Base-by-base conservation (phyloP, 345 rosid species). In the Clausena lansium region DNA sequence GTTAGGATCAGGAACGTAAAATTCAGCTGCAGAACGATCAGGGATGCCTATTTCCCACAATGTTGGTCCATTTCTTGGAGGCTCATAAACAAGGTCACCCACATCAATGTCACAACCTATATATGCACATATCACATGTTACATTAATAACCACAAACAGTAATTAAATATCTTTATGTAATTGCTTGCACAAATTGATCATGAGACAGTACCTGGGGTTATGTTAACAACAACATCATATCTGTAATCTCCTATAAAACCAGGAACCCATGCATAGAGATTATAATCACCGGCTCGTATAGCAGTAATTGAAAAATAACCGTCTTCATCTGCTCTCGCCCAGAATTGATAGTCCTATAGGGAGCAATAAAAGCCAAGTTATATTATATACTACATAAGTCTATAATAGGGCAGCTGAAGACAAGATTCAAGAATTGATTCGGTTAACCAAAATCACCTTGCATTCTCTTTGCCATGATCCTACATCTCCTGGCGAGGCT, bases 311-410 rank as follows among this genome's bases (percentile, higher is more conserved):
- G 69, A 83, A 77, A 92, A 93, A 71, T 75, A 85, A 10, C 98
- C 99, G 41, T 86, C 75, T 47, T 67, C 82, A 57, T 93, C 94
- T 38, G 94, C 85, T 74, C 75, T 84, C 41, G 85, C 86, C 99
- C 99, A 95, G 74, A 93, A 95, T 78, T 93, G 99, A 83, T 95
- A 93, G 25, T 79, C 90, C 97, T 95, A 3, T 45, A 74, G 28
- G 6, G 27, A 76, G 13, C 15, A 5, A 32, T 30, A 13, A 50
- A 20, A 54, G 5, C 7, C 15, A 24, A 62, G 67, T 28, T 15
- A 28, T 6, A 27, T 4, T 25, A 59, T 27, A 25, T 10, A 45
- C 13, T 45, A n/a, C n/a, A n/a, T n/a, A n/a, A n/a, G n/a, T n/a
- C n/a, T n/a, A 13, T 45, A 38, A 45, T 17, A 1, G 50, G 50